Base-by-base conservation (phyloP, 2,329 filamentous ascomycete genomes). In the Passalora sequoiae region DNA sequence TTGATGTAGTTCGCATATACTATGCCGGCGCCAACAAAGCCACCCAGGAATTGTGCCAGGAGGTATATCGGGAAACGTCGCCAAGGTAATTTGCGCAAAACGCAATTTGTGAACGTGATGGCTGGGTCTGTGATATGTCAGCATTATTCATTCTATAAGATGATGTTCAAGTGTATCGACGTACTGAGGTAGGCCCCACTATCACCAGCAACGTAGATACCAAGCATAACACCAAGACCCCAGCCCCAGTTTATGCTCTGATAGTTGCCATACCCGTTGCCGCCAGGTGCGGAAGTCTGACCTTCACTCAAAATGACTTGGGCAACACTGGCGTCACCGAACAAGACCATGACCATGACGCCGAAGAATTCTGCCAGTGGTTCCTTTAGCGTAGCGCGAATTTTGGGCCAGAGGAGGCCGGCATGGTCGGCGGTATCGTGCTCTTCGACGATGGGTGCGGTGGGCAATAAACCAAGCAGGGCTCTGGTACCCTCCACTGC, bases 21-120 rank as follows among this genome's bases (percentile, higher is more conserved):
- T 19, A 71, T 61, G 4, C 62, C 67, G 1, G 69, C 63, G 12
- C 74, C 84, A 2, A 70, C 66, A 67, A 86, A 84, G 29, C 77
- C 83, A 3, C 84, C 84, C 0, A 87, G 71, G 4, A 82, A 55
- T 58, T 87, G 83, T 0, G 82, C 77, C 2, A 81, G 43, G 27
- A 77, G 68, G 62, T 87, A 87, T n/a, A 81, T 63, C 1, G 82
- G 83, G 49, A 86, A 79, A 28, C 83, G 79, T 32, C 77, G 73
- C 79, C 82, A 86, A 4, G 83, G 81, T 20, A 84, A 74, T 41
- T 77, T 75, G 41, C 83, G 78, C 61, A 76, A 84, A 36, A 87
- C 64, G 58, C 83, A 86, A 64, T 81, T 83, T 47, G 76, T 73
- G 20, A 87, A 72, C 1, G 83, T 86, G 12, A 87, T 76, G n/a